These are phyloP conservation scores for Cladosporium sp. DNA, from an alignment of 2,329 filamentous ascomycete species.

Conservation along the genomic window DNA sequence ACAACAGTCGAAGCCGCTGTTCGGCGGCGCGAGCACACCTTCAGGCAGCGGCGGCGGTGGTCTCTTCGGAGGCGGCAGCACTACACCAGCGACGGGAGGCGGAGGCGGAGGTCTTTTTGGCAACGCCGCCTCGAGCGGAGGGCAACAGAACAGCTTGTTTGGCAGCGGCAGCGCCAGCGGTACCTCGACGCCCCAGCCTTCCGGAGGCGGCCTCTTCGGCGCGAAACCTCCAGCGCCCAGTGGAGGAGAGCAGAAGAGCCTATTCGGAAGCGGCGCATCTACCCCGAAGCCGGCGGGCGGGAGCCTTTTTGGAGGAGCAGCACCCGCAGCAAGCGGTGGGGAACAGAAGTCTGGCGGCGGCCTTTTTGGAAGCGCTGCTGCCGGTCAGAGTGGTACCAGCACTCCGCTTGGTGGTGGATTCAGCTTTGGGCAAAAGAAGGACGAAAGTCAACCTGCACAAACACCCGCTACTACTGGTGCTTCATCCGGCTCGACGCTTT, in stretches of 20 bases:
- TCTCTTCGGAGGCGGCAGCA: slow-evolving; percentile 12
- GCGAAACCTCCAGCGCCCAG: slow-evolving; percentile 15
- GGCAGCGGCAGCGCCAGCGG: slow-evolving; percentile 3
- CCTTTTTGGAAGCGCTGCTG: slow-evolving; percentile 8
- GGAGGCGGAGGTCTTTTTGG: slow-evolving; percentile 35
- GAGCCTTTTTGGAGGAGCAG: slow-evolving; percentile 9
- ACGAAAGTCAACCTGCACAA: slow-evolving; percentile 6
- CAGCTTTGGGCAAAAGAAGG: slow-evolving; percentile 16
- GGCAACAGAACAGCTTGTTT: background rate
- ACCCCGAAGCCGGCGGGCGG: slow-evolving; percentile 8
- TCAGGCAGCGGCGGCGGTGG: slow-evolving; percentile 8
- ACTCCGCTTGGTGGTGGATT: slow-evolving; percentile 9
- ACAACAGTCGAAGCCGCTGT: slow-evolving; percentile 16
- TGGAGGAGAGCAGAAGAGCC: slow-evolving; percentile 12
- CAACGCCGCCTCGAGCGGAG: slow-evolving; percentile 19
- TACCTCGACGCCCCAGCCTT: background rate
- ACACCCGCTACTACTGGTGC: slow-evolving; percentile 2
- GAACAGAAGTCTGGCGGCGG: slow-evolving; percentile 4
- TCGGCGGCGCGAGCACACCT: slow-evolving; percentile 20
- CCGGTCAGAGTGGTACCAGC: slow-evolving; percentile 8
- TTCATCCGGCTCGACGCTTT: slow-evolving; percentile 9
- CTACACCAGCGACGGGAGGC: slow-evolving; percentile 17
- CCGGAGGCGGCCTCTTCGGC: slow-evolving; percentile 12
- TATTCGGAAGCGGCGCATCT: slow-evolving; percentile 5
- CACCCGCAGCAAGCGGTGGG: slow-evolving; percentile 3